Percentiles rank a stretch among this genome's conserved stretches.
phyloP scores from a whole-genome alignment of 1,284 basidiomycete species.

The Fomitopsis palustris region DNA sequence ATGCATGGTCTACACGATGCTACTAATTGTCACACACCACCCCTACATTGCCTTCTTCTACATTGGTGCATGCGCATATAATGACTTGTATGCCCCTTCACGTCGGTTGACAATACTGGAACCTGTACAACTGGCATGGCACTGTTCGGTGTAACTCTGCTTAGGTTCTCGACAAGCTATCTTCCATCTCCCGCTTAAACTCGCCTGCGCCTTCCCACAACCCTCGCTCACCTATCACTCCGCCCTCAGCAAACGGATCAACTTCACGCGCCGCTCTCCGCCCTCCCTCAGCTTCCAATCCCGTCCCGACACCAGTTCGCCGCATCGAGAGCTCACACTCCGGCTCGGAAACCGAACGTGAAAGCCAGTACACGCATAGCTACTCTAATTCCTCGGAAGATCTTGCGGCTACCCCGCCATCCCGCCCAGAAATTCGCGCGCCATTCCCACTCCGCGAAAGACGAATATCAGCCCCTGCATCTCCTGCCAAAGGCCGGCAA shows the following conservation, averaged over 20 bases:
- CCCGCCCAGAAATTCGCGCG: constrained; percentile 27
- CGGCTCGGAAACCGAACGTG: constrained; percentile 76
- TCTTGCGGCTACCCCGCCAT: constrained; percentile 36
- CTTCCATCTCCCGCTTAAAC: constrained; percentile 28
- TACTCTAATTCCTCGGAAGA: constrained; percentile 40
- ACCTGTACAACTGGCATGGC: not conserved
- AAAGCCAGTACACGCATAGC: constrained; percentile 39
- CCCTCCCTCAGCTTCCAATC: constrained; percentile 18
- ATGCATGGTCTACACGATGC: not conserved
- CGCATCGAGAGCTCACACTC: constrained; percentile 42
- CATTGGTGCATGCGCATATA: not conserved
- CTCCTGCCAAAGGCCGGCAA: constrained; percentile 42
- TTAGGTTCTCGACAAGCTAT: constrained; percentile 67
- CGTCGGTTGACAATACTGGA: not conserved
- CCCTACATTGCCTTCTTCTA: not conserved
- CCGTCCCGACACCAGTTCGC: constrained; percentile 10
- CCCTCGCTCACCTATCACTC: constrained; percentile 32
- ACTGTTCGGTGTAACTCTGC: not conserved
- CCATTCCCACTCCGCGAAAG: constrained; percentile 37
- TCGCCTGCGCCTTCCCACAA: constrained; percentile 32
- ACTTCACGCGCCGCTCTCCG: constrained; percentile 30
- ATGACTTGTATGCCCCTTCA: not conserved
- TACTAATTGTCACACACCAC: not conserved
- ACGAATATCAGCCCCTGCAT: constrained; percentile 51
- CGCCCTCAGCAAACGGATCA: constrained; percentile 25